phyloP scores from a whole-genome alignment of 352 stramenopile genomes.

The Globisporangium iwayamae region DNA sequence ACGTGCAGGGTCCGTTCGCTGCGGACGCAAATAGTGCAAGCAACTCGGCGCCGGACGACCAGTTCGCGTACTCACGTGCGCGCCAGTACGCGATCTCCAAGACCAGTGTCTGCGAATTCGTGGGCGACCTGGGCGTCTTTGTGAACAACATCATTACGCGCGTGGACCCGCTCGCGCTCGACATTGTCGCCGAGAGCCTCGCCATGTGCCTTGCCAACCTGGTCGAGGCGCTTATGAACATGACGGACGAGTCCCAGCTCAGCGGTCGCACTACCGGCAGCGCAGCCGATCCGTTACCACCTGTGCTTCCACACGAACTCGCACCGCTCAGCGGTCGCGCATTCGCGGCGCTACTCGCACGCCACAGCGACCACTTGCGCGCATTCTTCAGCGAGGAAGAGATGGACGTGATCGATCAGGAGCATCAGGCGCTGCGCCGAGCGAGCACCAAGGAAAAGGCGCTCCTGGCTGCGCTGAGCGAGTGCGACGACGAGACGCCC shows the following conservation, averaged over 20 bases:
- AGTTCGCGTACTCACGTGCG: conserved; percentile 19
- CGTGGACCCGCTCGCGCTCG: conserved; percentile 21
- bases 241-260: conserved; percentile 16
- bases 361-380: conserved; percentile 26
- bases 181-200: conserved; percentile 25
- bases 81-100: conserved; percentile 31
- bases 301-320: conserved; percentile 47
- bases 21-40: background rate
- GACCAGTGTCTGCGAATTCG: conserved; percentile 33
- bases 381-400: conserved; percentile 29
- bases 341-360: conserved; percentile 36
- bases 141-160: conserved; percentile 29
- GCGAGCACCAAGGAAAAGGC: conserved; percentile 22
- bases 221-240: conserved; percentile 22
- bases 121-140: conserved; percentile 39
- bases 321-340: conserved; percentile 42
- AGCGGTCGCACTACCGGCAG: conserved; percentile 4
- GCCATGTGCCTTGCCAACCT: conserved; percentile 23
- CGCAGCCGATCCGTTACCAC: conserved; percentile 19
- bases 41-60: background rate
- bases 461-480: conserved; percentile 17
- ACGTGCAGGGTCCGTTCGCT: conserved; percentile 22
- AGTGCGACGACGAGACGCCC: conserved; percentile 21
- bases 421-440: conserved; percentile 30
- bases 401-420: conserved; percentile 32